Evolutionary conservation across 768 basidiomycete species (phyloP), one percentile per base, ranked within the genome.

Genomic region (Termitomyces sp.): DNA sequence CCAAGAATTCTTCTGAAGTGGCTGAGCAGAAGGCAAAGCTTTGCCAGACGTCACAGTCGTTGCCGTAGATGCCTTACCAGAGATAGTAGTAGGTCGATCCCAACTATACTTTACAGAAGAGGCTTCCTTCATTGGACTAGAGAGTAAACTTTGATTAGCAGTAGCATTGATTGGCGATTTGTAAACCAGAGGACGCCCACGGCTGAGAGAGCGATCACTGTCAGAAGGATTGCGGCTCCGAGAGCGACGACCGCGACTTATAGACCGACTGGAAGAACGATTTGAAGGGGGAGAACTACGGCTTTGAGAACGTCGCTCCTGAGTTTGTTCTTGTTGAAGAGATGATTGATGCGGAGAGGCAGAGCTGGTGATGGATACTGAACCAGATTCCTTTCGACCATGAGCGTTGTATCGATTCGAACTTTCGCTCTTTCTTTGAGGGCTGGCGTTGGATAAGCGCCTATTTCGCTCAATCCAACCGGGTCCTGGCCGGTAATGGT

Each of bases 401-500:
- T 61, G 59, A 44, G 63, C 65, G 47, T 70, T 65, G 59, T 61
- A 68, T 56, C 67, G 69, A 57, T 65, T 63, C 59, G 63, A 64
- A 44, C 65, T 56, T 64, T 63, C 55, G 39, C 20, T 34, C 5
- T 41, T 59, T 51, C 32, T 58, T 34, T 43, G 48, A 56, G 58
- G 43, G 34, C 57, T 59, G 20, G 31, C 7, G 12, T 53, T 61
- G 18, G 57, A 46, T n/a, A 55, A 8, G 42, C 51, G 53, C 4
- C 61, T 22, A 9, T 43, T 46, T 47, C 57, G 46, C n/a, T 58
- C 59, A 39, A 12, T 41, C 31, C 59, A 55, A 31, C 61, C 58
- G 6, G 56, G 58, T 8, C 73, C 70, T 56, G 83, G 84, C 56
- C 84, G 73, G 63, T 87, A 85, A 7, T 75, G 77, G 65, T 88